These are phyloP conservation scores for Epicoccum sorghinum DNA, from an alignment of 2,329 filamentous ascomycete species.

Conservation along the genomic window DNA sequence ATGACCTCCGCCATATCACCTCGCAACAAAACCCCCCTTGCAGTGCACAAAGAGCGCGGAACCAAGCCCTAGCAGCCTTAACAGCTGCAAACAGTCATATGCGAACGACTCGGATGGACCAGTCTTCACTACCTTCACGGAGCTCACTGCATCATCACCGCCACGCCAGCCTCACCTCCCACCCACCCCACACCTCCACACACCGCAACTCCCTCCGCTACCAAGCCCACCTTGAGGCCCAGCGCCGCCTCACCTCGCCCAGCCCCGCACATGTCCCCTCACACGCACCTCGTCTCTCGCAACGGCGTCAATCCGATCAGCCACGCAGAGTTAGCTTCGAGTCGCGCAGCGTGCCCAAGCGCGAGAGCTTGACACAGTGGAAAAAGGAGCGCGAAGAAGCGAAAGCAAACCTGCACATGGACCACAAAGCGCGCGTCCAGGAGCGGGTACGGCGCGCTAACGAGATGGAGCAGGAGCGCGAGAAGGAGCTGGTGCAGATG, in stretches of 20 bases:
- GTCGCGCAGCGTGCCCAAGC: slow-evolving; percentile 18
- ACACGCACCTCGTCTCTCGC: background rate
- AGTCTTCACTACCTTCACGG: background rate
- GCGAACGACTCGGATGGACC: background rate
- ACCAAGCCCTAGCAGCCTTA: slow-evolving; percentile 14
- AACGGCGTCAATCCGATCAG: background rate
- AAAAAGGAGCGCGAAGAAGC: slow-evolving; percentile 34
- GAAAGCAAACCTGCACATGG: slow-evolving; percentile 1
- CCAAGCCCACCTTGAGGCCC: background rate
- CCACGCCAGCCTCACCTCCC: slow-evolving; percentile 14
- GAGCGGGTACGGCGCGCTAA: slow-evolving; percentile 38
- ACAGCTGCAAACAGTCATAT: slow-evolving; percentile 11
- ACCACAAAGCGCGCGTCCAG: slow-evolving; percentile 26
- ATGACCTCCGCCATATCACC: slow-evolving; percentile 9
- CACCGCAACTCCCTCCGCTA: slow-evolving; percentile 3
- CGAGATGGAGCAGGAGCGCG: slow-evolving; percentile 34
- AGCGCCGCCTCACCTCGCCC: slow-evolving; percentile 7
- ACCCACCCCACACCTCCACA: slow-evolving; percentile 1
- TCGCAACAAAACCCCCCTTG: slow-evolving; percentile 1
- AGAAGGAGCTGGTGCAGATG: slow-evolving; percentile 27
- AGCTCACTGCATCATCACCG: background rate
- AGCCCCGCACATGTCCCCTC: background rate
- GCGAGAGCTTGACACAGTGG: slow-evolving; percentile 31
- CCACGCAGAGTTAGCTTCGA: slow-evolving; percentile 6
- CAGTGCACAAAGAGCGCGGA: slow-evolving; percentile 13